These are phyloP conservation scores for Penicillium sp. DNA, from an alignment of 2,329 filamentous ascomycete genomes.

Conservation along the genomic window DNA sequence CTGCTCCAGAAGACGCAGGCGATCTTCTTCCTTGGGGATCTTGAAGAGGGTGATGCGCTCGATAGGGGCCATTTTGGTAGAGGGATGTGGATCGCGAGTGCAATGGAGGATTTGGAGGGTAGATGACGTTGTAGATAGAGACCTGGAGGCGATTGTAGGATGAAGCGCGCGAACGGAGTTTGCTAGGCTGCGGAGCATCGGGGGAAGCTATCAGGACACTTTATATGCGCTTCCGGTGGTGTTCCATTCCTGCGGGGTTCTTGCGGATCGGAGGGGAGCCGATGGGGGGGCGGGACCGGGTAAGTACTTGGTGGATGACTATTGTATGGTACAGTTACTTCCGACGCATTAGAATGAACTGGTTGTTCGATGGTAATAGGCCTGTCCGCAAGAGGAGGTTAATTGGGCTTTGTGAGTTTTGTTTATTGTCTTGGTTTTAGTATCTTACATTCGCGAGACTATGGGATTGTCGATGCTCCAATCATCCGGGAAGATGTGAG, in stretches of 20 bases:
- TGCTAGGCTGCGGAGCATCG: not conserved
- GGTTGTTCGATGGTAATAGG: not conserved
- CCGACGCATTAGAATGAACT: not conserved
- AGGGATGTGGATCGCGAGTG: not conserved
- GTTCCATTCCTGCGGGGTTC: not conserved
- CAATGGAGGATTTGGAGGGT: not conserved
- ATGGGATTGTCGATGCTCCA: not conserved
- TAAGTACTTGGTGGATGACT: not conserved
- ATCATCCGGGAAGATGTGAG: not conserved
- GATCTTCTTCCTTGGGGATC: slow-evolving; percentile 52
- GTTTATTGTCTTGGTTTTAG: not conserved
- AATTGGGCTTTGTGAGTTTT: not conserved
- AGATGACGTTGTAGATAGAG: not conserved
- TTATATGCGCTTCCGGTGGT: not conserved
- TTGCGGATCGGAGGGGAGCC: not conserved
- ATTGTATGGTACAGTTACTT: not conserved
- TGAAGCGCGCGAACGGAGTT: not conserved
- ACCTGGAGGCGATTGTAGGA: not conserved
- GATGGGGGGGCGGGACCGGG: not conserved
- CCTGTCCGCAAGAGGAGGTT: not conserved
- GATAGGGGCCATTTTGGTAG: slow-evolving; percentile 44
- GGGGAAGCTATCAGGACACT: not conserved
- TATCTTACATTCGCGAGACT: not conserved
- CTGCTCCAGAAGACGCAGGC: slow-evolving; percentile 48
- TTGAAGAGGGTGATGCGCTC: slow-evolving; percentile 60